A percentile compares a stretch with the other conserved stretches of the same genome.
Evolutionary conservation across 2,329 filamentous ascomycete species (phyloP).

Genomic region (Whalleya microplaca): DNA sequence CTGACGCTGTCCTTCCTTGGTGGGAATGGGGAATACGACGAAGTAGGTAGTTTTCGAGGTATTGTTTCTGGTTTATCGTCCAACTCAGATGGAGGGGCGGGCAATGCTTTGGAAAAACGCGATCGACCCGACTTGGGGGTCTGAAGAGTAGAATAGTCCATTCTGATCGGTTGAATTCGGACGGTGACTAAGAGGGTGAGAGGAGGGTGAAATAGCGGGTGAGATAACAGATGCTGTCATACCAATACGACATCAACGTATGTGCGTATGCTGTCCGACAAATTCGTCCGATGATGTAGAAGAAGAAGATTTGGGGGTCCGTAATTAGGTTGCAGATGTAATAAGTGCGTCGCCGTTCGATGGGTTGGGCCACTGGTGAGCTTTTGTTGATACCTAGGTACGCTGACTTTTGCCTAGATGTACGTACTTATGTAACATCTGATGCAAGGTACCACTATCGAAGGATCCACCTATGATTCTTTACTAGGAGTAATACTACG

Average conservation of each 20-base stretch:
- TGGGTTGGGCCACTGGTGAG: conserved; percentile 13
- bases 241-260: conserved; percentile 18
- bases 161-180: conserved; percentile 26
- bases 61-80: conserved; percentile 22
- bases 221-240: conserved; percentile 26
- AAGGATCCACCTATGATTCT: conserved; percentile 27
- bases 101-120: conserved; percentile 63
- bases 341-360: conserved; percentile 13
- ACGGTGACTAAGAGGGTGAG: conserved; percentile 14
- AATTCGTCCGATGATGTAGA: conserved; percentile 31
- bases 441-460: conserved; percentile 32
- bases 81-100: conserved; percentile 48
- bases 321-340: conserved; percentile 32
- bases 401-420: conserved; percentile 16
- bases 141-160: conserved; percentile 33
- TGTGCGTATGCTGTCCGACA: conserved; percentile 20
- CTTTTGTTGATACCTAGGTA: conserved; percentile 15
- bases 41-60: conserved; percentile 30
- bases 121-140: conserved; percentile 50
- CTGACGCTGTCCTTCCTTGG: conserved; percentile 34
- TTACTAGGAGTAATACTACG: not conserved
- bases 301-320: conserved; percentile 24
- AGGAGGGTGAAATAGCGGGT: conserved; percentile 23
- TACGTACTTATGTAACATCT: conserved; percentile 19
- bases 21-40: conserved; percentile 33